These are phyloP conservation scores for Corchorus olitorius DNA, from an alignment of 345 rosid genomes.

Conservation along the genomic window DNA sequence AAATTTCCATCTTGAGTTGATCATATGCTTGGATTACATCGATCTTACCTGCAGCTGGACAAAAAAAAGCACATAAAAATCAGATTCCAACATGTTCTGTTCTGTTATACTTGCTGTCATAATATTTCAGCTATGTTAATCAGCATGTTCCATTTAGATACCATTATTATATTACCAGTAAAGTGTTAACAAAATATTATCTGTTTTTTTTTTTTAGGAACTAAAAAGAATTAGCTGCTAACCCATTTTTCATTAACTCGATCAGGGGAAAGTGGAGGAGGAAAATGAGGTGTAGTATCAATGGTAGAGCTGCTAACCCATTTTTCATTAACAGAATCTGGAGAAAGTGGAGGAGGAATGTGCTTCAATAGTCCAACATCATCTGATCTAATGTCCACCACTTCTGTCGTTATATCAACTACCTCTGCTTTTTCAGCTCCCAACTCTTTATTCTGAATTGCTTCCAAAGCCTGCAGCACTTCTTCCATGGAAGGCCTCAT, in stretches of 20 bases:
- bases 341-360: constrained; percentile 49
- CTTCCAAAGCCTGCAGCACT: constrained; percentile 50
- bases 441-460: constrained; percentile 39
- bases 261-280: too few species aligned
- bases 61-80: neutral
- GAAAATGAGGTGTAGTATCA: constrained; percentile 7
- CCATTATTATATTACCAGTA: neutral
- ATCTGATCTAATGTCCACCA: constrained; percentile 38
- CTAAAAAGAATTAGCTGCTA: constrained; percentile 29
- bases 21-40: neutral
- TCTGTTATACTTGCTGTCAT: neutral
- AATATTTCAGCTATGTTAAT: neutral
- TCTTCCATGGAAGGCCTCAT: constrained; percentile 80
- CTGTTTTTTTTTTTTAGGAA: neutral
- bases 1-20: neutral
- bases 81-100: neutral
- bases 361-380: constrained; percentile 54
- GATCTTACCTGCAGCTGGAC: constrained; percentile 23
- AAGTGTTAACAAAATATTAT: neutral
- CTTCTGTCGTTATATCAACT: constrained; percentile 37
- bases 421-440: constrained; percentile 37
- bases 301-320: constrained; percentile 53
- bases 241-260: too few species aligned
- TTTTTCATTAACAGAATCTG: constrained; percentile 54
- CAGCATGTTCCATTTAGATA: neutral